Base-by-base conservation (phyloP, 352 stramenopile species). In the Pythium aquatile region DNA sequence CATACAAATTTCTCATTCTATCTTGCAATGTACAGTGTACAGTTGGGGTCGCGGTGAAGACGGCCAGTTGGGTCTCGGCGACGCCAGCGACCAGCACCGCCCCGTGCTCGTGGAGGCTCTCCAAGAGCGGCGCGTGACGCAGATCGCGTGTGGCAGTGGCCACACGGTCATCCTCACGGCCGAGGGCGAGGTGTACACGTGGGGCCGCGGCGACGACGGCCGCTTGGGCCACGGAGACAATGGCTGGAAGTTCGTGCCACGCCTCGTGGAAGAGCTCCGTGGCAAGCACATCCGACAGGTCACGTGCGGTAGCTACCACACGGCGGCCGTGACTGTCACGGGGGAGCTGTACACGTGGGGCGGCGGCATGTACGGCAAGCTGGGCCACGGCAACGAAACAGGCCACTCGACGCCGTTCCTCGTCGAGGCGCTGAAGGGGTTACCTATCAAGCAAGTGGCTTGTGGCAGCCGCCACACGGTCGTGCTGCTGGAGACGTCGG, bases 211-310 rank as follows among this genome's bases (percentile, higher is more conserved):
- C 2, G 83, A 96, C 62, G 90, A 97, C 68, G 91, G 91, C 0
- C 86, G 91, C 1, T 61, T 98, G 35, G 91, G 91, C n/a, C 90
- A 97, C 57, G 87, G 88, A 66, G 90, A 98, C 69, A 98, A 98
- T 74, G 94, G 94, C 52, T 98, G 95, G 95, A 98, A 98, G 75
- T 98, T 98, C 68, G 94, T 98, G n/a, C 95, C 95, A 24, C 82
- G 95, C 10, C 79, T 98, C 24, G 93, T 95, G 7, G 90, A 98
- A 58, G 85, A 92, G 65, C 72, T 98, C 4, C 88, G 88, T 37
- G 92, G 91, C 63, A 96, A 97, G 70, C 90, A 93, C 40, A 82
- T 93, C 47, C 91, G 87, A 0, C 89, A 98, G 68, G 93, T 98
- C 47, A 98, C 93, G 26, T 98, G 95, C 74, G 93, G 95, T 24